phyloP scores from a whole-genome alignment of 148 eudicot species.

The Amaranthus cruentus region DNA sequence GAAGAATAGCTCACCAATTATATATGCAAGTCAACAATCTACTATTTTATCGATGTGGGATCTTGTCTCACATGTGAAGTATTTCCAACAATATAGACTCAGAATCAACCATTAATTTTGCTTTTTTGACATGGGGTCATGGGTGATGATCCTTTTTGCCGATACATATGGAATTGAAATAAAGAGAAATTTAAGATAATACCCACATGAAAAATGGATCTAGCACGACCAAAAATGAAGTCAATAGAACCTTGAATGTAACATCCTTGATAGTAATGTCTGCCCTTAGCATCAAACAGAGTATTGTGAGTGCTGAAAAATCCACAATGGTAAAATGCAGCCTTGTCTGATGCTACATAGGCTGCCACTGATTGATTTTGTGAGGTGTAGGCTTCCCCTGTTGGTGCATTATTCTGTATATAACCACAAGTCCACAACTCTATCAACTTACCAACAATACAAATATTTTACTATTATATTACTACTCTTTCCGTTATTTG shows the following conservation, averaged over 20 bases:
- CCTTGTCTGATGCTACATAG: constrained; percentile 62
- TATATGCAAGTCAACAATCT: too few species aligned
- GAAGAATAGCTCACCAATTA: too few species aligned
- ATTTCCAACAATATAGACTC: too few species aligned
- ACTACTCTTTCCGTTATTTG: too few species aligned
- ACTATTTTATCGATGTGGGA: too few species aligned
- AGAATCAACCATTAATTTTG: too few species aligned
- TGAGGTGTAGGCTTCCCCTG: constrained; percentile 41
- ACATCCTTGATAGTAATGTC: constrained; percentile 73
- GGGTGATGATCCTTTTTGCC: too few species aligned
- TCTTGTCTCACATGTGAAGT: too few species aligned
- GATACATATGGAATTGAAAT: too few species aligned
- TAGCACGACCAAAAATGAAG: constrained; percentile 73
- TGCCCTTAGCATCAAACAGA: constrained; percentile 65
- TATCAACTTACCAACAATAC: background rate
- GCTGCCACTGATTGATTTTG: constrained; percentile 83
- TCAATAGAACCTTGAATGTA: constrained; percentile 90
- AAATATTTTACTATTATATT: too few species aligned
- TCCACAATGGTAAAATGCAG: constrained; percentile 75
- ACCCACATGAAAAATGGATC: constrained; percentile 57
- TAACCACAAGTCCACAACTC: background rate
- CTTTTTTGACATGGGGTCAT: too few species aligned
- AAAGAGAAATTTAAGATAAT: too few species aligned
- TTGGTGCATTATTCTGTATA: constrained; percentile 60
- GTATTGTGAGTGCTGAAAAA: constrained; percentile 80